Evolutionary conservation across 2,329 filamentous ascomycete genomes (phyloP).

Genomic region (Scorias spongiosa): DNA sequence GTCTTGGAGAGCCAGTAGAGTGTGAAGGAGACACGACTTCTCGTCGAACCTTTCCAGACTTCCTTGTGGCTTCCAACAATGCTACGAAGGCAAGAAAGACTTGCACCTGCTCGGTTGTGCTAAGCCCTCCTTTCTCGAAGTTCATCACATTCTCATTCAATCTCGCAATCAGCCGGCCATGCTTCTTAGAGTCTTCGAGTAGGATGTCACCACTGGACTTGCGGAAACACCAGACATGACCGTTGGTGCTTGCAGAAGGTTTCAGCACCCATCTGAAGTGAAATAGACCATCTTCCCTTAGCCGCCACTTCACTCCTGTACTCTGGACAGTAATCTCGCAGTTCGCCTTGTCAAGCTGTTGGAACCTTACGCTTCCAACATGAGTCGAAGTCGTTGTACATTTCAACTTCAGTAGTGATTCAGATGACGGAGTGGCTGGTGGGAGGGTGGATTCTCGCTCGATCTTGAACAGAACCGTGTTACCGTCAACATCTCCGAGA

Average conservation of each 20-base stretch:
- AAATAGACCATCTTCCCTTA: slow-evolving; percentile 6
- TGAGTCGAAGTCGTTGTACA: slow-evolving; percentile 1
- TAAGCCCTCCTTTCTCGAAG: slow-evolving; percentile 8
- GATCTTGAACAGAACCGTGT: slow-evolving; percentile 6
- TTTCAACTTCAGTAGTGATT: slow-evolving; percentile 8
- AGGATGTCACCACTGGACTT: slow-evolving; percentile 1
- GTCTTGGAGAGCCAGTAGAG: too few species aligned
- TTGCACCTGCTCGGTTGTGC: slow-evolving; percentile 9
- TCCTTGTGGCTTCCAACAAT: slow-evolving; percentile 10
- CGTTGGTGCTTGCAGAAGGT: slow-evolving; percentile 3
- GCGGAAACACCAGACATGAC: slow-evolving; percentile 6
- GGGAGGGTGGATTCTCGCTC: slow-evolving; percentile 7
- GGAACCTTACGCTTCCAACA: slow-evolving; percentile 10
- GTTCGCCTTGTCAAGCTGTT: slow-evolving; percentile 4
- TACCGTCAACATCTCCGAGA: slow-evolving; percentile 5
- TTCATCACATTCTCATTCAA: slow-evolving; percentile 9
- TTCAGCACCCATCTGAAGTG: slow-evolving; percentile 10
- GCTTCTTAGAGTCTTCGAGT: slow-evolving; percentile 9
- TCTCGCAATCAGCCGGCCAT: slow-evolving; percentile 8
- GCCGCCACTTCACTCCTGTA: slow-evolving; percentile 4
- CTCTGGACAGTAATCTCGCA: slow-evolving; percentile 7
- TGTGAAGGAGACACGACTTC: too few species aligned
- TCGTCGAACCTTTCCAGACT: neutral
- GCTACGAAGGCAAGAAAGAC: slow-evolving; percentile 11
- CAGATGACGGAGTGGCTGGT: slow-evolving; percentile 10